Base-by-base conservation (phyloP, 23 red algal species). In the Pyropia haitanensis region DNA sequence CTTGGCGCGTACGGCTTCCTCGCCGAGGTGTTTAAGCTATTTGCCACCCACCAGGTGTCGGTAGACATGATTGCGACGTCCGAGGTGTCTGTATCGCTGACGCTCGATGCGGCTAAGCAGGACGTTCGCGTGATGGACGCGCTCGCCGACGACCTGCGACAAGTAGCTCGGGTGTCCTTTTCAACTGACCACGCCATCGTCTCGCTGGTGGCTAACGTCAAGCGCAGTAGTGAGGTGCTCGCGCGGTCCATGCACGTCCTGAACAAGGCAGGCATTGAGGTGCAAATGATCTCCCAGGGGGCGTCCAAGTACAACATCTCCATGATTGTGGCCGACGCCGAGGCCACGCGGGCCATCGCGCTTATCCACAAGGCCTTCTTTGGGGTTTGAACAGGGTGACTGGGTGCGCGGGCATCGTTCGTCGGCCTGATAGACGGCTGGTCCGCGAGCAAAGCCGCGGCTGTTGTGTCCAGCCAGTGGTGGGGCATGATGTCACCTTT, bases 51-150 rank as follows among this genome's bases (percentile, higher is more conserved):
- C 51, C 80, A 75, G 55, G 61, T 96, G 17, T 77, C 67, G 20
- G 77, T 96, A 8, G 91, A 96, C 70, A 75, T 96, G 68, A 89
- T 96, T 58, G 91, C 91, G n/a, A 89, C 91, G 4, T 89, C 83
- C 9, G 91, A 96, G 51, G 91, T 96, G 28, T 77, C 67, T 27
- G 70, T 96, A 18, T 96, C 91, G 4, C 70, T 96, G 78, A 96
- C 91, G 19, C 71, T 96, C 59, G 83, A 96, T 65, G 59, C 72
- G 14, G 60, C 24, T 3, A 70, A 69, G 13, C 64, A 72, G 29
- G 54, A 81, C 26, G 13, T 19, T 21, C 64, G 61, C 49, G 68
- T 56, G 18, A 24, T 73, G 33, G 55, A 72, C 22, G 51, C 65
- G 51, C 61, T 96, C 53, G 58, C 64, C 19, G 46, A 69, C 17